Base-by-base conservation (phyloP, 1,284 basidiomycete genomes). In the Porogramme epimiltina region DNA sequence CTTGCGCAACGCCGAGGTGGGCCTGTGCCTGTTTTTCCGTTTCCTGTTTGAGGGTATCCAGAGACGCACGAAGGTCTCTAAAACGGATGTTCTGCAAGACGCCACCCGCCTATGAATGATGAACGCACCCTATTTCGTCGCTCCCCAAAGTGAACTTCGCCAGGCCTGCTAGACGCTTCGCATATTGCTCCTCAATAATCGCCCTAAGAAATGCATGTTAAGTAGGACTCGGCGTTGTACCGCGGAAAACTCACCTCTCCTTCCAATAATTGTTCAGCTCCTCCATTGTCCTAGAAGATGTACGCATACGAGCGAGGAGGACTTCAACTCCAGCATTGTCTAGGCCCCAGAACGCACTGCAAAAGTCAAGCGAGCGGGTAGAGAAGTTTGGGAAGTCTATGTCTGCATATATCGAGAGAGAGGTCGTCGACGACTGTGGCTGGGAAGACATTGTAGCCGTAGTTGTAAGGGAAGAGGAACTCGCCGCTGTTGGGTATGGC, bases 321-420 rank as follows among this genome's bases (percentile, higher is more conserved):
- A 94, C 91, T 62, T 97, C 93, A 58, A 92, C 95, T 20, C 95
- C 95, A 23, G 81, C 85, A 74, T 97, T 94, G 38, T 79, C 82
- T 23, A 80, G 65, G 5, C 92, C 92, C 96, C 96, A 98, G 74
- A 98, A 99, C 1, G 94, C 85, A 70, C 98, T 99, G 72, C 95
- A 98, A 73, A 95, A 98, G 74, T 96, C 91, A 61, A 87, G 74
- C 13, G 81, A 79, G 48, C 78, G 74, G 51, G 70, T 66, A 37
- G 72, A 69, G 20, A 74, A 67, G 45, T 77, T 74, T 9, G 84
- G 79, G 25, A 82, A 81, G 37, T 72, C 72, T 38, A 76, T 72
- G 44, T 83, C 75, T 41, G 80, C 85, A 66, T 75, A 90, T 69
- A 76, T 81, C 36, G 87, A 81, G 20, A 90, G 74, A 3, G 87